Evolutionary conservation across 768 basidiomycete species (phyloP).

Genomic region (Krasilnikovozyma curviuscula): DNA sequence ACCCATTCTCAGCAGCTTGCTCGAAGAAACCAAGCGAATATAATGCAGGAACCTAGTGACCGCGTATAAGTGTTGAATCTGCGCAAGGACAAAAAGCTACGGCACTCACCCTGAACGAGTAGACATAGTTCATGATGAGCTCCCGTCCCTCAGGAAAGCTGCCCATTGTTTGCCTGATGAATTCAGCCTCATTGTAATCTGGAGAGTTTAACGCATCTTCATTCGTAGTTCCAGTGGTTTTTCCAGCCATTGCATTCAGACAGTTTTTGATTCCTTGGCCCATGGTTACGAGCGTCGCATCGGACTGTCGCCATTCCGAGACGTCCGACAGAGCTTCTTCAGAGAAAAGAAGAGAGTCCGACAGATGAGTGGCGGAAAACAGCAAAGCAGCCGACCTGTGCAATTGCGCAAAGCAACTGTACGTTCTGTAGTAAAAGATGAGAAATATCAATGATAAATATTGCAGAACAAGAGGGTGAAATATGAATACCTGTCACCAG

Average conservation of each 20-base stretch:
- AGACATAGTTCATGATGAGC: conserved; percentile 1
- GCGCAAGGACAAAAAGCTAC: not conserved
- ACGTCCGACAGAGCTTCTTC: conserved; percentile 11
- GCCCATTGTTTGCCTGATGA: too few relatives aligned
- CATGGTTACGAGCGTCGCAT: conserved; percentile 37
- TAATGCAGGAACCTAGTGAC: too few relatives aligned
- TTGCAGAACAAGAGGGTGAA: conserved; percentile 24
- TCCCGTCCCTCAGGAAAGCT: too few relatives aligned
- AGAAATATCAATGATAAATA: not conserved
- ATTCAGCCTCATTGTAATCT: conserved; percentile 39
- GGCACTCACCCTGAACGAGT: not conserved
- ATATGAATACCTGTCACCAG: conserved; percentile 36
- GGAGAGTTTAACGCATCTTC: conserved; percentile 44
- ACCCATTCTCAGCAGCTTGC: conserved; percentile 45
- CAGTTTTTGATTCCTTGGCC: conserved; percentile 47
- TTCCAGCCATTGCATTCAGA: conserved; percentile 45
- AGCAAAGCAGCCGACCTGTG: not conserved
- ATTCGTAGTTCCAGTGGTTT: conserved; percentile 34
- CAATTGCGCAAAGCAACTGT: not conserved
- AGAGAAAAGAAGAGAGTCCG: conserved; percentile 1
- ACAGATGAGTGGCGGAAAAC: not conserved
- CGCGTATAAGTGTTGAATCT: conserved; percentile 39
- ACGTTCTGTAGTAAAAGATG: not conserved
- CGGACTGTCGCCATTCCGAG: conserved; percentile 34
- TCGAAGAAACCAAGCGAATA: conserved; percentile 42